Evolutionary conservation across 2,329 filamentous ascomycete genomes (phyloP), one percentile per base, ranked within the genome.

Genomic region (Colletotrichum limetticola): DNA sequence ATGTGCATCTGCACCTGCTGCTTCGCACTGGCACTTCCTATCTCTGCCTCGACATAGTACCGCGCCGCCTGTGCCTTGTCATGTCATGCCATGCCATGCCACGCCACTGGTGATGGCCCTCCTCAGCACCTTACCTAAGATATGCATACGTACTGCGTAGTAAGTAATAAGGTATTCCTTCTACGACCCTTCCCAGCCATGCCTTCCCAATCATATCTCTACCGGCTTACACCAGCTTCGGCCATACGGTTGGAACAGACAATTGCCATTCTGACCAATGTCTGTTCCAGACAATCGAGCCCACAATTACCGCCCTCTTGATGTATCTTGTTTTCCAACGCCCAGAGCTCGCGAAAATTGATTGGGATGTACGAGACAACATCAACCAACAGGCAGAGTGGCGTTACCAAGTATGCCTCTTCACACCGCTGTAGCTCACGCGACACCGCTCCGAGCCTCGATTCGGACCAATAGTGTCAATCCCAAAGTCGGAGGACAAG

Each of bases 361-460:
- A 24, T 49, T 52, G 30, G 16, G 14, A 62, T 22, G 57, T 32
- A 14, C 42, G 8, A 12, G 24, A 58, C 24, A 59, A 37, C 26
- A 42, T 5, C 37, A 42, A 19, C 37, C 35, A 16, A n/a, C 28
- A 24, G 37, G 57, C 22, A n/a, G 66, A 49, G 57, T 22, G 60
- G 30, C 28, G 53, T 26, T 35, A 22, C 28, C 28, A n/a, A 49
- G 68, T 56, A 42, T 60, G 42, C 26, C 65, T 72, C 66, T 56
- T 26, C 46, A 70, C 60, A 61, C 60, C 66, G 35, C 70, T 65
- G 70, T 66, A 60, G 70, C 70, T 70, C 66, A 70, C 70, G 60
- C 66, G 70, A 69, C 70, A 65, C 60, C 56, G 66, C 57, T 65
- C 66, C 55, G 19, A 52, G 26, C 52, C 42, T 53, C 22, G 28